Evolutionary conservation across 345 rosid species (phyloP).

Genomic region (Gossypium anomalum): DNA sequence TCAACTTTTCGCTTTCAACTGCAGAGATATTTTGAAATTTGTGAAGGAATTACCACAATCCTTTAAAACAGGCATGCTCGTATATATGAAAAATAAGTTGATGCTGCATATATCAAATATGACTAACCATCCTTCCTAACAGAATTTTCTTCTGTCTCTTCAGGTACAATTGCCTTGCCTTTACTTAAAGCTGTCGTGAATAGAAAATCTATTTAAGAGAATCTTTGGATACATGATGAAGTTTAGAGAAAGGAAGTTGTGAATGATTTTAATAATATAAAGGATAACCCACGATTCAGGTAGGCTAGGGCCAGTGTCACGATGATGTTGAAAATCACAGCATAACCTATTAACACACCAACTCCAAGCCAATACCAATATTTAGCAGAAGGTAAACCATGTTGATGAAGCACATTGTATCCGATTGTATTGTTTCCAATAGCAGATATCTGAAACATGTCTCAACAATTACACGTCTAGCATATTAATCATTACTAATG

Average conservation of each 20-base stretch:
- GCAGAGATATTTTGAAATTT: constrained; percentile 8
- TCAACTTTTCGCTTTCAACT: constrained; percentile 15
- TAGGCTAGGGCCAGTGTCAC: constrained; percentile 70
- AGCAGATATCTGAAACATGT: constrained; percentile 52
- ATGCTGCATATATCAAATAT: constrained; percentile 4
- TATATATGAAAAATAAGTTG: not conserved
- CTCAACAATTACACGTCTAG: not conserved
- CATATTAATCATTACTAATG: not conserved
- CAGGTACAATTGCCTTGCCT: constrained; percentile 41
- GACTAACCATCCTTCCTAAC: constrained; percentile 25
- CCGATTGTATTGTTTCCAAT: constrained; percentile 51
- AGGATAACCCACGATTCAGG: constrained; percentile 64
- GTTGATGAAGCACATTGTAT: constrained; percentile 48
- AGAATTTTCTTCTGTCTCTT: constrained; percentile 36
- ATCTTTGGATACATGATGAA: not conserved
- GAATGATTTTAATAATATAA: not conserved
- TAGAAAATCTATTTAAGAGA: constrained; percentile 13
- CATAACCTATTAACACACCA: constrained; percentile 54
- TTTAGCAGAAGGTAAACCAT: constrained; percentile 43
- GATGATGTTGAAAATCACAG: constrained; percentile 55
- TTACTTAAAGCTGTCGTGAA: constrained; percentile 52
- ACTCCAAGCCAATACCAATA: constrained; percentile 89
- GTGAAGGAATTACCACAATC: not conserved
- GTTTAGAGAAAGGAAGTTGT: not conserved
- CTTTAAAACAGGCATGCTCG: not conserved